Evolutionary conservation across 495 filamentous ascomycete species (phyloP), one percentile per base, ranked within the genome.

Genomic region (Podospora fimiseda): DNA sequence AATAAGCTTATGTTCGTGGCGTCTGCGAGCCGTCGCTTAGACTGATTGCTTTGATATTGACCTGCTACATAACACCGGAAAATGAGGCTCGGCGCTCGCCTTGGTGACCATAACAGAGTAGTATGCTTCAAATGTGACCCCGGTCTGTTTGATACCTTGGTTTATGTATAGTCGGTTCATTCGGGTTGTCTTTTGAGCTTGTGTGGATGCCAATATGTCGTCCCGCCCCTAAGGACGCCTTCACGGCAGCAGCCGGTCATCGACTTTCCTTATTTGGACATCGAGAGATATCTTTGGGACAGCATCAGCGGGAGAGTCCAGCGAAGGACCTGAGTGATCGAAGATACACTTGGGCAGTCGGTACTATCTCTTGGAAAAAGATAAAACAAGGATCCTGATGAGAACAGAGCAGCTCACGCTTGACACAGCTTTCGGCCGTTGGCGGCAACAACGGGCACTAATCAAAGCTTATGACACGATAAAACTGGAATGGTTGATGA

Each of bases 1-100:
- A 42, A 4, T 24, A 51, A 50, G 47, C 36, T 51, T 51, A 43
- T 51, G 19, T 42, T 8, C 40, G 19, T 37, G 50, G 23, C 15
- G 30, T 30, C 5, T 51, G 37, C 21, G 22, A 43, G 13, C 50
- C 9, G 9, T 33, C 40, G 39, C 38, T 41, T 21, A 43, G 20
- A 23, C 22, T 27, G 15, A 1, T 51, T 33, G 41, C 30, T 8
- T 41, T n/a, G 39, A 41, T 14, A 41, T 41, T 41, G 39, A n/a
- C 39, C 16, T 41, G 37, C 15, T 51, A 36, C 3, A 20, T 27
- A 14, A 24, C n/a, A 33, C 23, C 40, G 22, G 39, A 51, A 37
- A 19, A 37, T 51, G 39, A 51, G 38, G 39, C 40, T 51, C 48
- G 48, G 48, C 48, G 48, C 33, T 33, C 21, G 9, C 18, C 48